phyloP scores from a whole-genome alignment of 2,329 filamentous ascomycete genomes.

The Colletotrichum lini region DNA sequence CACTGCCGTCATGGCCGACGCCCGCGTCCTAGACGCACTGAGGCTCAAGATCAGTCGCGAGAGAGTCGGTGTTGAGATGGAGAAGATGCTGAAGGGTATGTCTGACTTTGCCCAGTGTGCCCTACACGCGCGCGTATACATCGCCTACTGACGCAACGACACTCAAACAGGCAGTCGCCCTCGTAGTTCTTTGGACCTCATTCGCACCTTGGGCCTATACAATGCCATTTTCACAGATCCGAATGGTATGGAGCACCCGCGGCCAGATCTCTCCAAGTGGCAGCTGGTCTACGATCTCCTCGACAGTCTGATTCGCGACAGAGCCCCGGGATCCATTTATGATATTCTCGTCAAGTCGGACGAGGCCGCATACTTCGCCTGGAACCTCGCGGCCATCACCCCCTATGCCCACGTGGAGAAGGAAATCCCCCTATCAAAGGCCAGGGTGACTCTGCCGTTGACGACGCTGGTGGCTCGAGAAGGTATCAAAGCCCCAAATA shows the following conservation, averaged over 20 bases:
- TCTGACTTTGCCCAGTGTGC: not conserved
- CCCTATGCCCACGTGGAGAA: constrained; percentile 77
- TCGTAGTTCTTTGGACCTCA: constrained; percentile 71
- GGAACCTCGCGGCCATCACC: constrained; percentile 81
- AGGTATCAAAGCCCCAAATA: constrained; percentile 85
- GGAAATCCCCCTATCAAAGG: constrained; percentile 52
- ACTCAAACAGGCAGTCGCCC: constrained; percentile 68
- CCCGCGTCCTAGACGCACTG: constrained; percentile 84
- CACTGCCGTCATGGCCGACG: constrained; percentile 81
- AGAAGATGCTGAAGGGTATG: constrained; percentile 88
- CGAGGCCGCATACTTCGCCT: constrained; percentile 79
- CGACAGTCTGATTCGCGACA: constrained; percentile 61
- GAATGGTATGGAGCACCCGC: constrained; percentile 62
- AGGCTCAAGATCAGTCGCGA: constrained; percentile 92
- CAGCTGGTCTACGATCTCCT: constrained; percentile 75
- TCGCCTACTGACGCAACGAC: not conserved
- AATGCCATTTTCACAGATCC: constrained; percentile 82
- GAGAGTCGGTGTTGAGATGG: constrained; percentile 86
- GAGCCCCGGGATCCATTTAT: constrained; percentile 63
- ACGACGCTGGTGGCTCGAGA: constrained; percentile 78
- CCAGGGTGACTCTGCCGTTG: constrained; percentile 60
- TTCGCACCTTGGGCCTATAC: constrained; percentile 78
- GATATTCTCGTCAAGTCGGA: constrained; percentile 71
- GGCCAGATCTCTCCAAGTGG: constrained; percentile 74
- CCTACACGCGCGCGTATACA: not conserved